These are phyloP conservation scores for Sugiyamaella lignohabitans DNA, from an alignment of 805 yeast species.

Conservation along the genomic window DNA sequence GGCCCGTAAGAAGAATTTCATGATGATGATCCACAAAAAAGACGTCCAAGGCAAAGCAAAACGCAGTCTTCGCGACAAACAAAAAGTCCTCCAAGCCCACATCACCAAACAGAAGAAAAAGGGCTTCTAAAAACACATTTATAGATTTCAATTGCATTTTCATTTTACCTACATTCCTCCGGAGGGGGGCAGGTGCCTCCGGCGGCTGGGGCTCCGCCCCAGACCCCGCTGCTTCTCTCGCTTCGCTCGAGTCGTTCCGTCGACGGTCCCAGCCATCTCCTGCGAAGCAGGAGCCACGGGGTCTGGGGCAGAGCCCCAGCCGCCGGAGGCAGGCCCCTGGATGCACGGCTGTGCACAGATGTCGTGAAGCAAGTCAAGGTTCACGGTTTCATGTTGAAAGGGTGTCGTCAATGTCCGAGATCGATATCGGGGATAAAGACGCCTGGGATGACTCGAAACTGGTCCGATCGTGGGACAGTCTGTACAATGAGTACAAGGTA, in stretches of 20 bases:
- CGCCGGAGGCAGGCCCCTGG: too few relatives aligned
- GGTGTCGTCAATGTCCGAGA: background rate
- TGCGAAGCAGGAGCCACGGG: too few relatives aligned
- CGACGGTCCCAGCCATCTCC: too few relatives aligned
- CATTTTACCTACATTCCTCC: background rate
- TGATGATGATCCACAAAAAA: conserved; percentile 96
- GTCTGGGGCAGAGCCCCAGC: too few relatives aligned
- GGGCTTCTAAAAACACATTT: conserved; percentile 41
- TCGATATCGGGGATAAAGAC: conserved; percentile 19
- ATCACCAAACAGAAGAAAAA: conserved; percentile 85
- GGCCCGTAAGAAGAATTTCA: conserved; percentile 96
- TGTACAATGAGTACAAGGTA: conserved; percentile 19
- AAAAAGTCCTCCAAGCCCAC: conserved; percentile 78
- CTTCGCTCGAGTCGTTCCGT: too few relatives aligned
- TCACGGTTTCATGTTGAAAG: background rate
- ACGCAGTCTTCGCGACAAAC: conserved; percentile 85
- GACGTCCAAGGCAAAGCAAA: conserved; percentile 92
- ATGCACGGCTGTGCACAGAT: too few relatives aligned
- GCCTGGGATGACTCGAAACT: conserved; percentile 24
- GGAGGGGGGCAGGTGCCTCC: too few relatives aligned
- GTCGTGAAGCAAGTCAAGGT: too few relatives aligned
- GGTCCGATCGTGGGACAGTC: conserved; percentile 21
- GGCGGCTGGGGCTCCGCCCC: background rate
- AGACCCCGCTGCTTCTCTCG: too few relatives aligned
- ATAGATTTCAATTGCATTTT: background rate